A percentile compares a stretch with the other conserved stretches of the same genome.
phyloP scores from a whole-genome alignment of 176 grass and related monocot genomes.

The Guadua angustifolia region DNA sequence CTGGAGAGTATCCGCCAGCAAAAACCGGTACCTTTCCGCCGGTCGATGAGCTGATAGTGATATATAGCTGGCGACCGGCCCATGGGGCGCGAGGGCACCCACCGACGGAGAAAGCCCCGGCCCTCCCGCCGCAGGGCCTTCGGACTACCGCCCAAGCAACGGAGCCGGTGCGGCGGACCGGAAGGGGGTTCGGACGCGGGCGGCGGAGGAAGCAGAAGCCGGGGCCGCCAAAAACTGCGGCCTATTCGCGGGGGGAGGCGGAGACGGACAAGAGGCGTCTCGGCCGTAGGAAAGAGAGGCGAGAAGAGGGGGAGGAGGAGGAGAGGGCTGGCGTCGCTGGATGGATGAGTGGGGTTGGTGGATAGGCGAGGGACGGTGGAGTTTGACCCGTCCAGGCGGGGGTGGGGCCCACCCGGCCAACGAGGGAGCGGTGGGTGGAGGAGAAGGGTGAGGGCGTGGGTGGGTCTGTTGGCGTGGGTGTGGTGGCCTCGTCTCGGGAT shows the following conservation, averaged over 20 bases:
- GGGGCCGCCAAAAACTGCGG: neutral
- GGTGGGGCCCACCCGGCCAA: slow-evolving; percentile 29
- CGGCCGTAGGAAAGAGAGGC: neutral
- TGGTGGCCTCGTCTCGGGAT: slow-evolving; percentile 34
- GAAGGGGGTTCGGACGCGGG: neutral
- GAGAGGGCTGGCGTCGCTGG: neutral
- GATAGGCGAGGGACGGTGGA: slow-evolving; percentile 50
- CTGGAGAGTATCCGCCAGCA: neutral
- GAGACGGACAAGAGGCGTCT: neutral
- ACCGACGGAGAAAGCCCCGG: neutral
- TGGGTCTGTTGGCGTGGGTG: neutral
- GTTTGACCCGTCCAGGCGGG: slow-evolving; percentile 56
- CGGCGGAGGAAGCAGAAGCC: neutral
- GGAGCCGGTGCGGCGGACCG: neutral
- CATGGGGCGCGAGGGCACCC: slow-evolving; percentile 41
- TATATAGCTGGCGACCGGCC: slow-evolving; percentile 49
- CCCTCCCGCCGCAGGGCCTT: slow-evolving; percentile 16
- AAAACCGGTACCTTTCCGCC: slow-evolving; percentile 41
- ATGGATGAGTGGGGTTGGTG: slow-evolving; percentile 21
- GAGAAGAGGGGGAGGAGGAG: neutral
- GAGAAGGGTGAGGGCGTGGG: slow-evolving; percentile 12
- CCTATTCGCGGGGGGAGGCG: neutral
- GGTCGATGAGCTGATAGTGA: slow-evolving; percentile 59
- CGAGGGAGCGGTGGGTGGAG: slow-evolving; percentile 27
- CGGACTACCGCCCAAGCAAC: neutral